Percentiles rank a stretch among this genome's conserved stretches.
These are phyloP conservation scores for Phytophthora pluvialis DNA, from an alignment of 352 stramenopile genomes.

Conservation along the genomic window DNA sequence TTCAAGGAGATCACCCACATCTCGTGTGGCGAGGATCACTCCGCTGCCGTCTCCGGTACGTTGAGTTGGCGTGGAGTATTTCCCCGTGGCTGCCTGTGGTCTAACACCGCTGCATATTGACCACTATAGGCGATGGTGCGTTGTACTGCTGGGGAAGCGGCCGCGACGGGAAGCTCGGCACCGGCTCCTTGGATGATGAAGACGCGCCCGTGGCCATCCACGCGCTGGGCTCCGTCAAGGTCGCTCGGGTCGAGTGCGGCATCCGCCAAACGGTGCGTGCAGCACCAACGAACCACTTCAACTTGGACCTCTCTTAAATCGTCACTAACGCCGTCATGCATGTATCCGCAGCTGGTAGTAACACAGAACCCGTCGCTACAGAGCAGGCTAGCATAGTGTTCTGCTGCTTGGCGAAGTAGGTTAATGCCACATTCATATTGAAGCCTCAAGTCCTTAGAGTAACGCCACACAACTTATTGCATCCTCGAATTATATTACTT, in stretches of 20 bases:
- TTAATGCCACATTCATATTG: neutral
- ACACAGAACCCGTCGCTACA: constrained; percentile 51
- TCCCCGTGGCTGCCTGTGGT: neutral
- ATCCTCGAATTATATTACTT: no score
- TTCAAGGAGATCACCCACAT: constrained; percentile 51
- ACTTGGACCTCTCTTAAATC: neutral
- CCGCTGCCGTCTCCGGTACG: constrained; percentile 66
- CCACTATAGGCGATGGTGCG: constrained; percentile 49
- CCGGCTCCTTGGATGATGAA: constrained; percentile 65
- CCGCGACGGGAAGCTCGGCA: constrained; percentile 72
- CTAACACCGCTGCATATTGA: neutral
- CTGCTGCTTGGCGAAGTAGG: no score
- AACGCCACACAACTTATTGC: no score
- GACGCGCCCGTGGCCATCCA: constrained; percentile 52
- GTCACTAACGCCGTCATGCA: neutral
- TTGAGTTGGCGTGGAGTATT: neutral
- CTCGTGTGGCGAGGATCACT: constrained; percentile 73
- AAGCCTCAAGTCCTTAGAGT: no score
- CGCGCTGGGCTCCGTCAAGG: constrained; percentile 62
- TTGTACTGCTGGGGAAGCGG: constrained; percentile 79
- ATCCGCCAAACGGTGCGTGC: constrained; percentile 62
- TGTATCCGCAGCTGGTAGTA: constrained; percentile 33
- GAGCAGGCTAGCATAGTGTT: neutral
- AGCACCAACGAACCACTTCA: constrained; percentile 15
- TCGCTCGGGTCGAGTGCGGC: constrained; percentile 60